Conservation (phyloP, 139 green algal genomes). For the Volvox africanus region DNA sequence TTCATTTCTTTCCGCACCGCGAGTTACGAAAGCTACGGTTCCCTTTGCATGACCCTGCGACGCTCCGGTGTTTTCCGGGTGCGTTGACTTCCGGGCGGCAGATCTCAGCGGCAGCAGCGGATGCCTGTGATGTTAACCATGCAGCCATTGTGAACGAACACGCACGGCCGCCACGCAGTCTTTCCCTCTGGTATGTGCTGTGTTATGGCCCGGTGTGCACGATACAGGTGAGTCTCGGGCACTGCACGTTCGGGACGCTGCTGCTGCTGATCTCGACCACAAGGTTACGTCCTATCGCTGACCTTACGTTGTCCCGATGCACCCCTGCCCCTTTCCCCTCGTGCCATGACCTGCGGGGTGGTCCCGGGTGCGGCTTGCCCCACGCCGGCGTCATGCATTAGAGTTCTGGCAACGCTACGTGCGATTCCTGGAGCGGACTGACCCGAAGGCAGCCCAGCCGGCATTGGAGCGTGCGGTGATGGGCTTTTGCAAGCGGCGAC, state of each 20-base stretch:
- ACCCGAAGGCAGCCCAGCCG: conserved; percentile 51
- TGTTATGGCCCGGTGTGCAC: background rate
- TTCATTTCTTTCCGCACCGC: background rate
- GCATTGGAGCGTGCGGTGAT: conserved; percentile 68
- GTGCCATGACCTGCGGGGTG: background rate
- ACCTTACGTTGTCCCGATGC: no score
- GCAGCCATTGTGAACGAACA: background rate
- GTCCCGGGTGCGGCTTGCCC: background rate
- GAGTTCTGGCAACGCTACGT: conserved; percentile 91
- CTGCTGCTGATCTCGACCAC: background rate
- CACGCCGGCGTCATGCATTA: conserved; percentile 18
- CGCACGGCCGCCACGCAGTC: background rate
- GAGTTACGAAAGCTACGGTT: background rate
- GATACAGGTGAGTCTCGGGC: background rate
- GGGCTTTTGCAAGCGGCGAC: conserved; percentile 76
- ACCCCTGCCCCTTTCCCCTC: background rate
- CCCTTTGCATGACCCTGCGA: background rate
- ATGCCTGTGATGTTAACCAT: background rate
- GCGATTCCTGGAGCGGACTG: conserved; percentile 69
- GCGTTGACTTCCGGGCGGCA: no score
- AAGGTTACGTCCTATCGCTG: no score
- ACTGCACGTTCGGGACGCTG: background rate
- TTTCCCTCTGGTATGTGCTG: background rate
- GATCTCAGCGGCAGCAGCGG: background rate
- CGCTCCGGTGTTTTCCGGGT: background rate